Percentiles rank a stretch among this genome's conserved stretches.
phyloP scores from a whole-genome alignment of 2,329 filamentous ascomycete genomes.

The Daldinia eschscholtzii region DNA sequence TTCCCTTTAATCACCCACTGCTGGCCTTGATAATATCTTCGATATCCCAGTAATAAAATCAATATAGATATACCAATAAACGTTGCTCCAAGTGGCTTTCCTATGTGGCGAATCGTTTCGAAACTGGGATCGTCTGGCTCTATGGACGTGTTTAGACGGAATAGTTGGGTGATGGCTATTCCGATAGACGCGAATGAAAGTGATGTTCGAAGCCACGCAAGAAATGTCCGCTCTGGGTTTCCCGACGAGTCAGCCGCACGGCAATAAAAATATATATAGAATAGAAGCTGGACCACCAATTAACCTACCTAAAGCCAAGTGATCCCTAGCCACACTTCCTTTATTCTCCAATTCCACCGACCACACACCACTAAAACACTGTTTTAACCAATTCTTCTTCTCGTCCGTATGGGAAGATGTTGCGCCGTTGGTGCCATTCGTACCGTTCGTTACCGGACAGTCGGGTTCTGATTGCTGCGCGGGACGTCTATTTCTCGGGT shows the following conservation, averaged over 20 bases:
- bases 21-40: conserved; percentile 82
- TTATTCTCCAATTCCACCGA: conserved; percentile 87
- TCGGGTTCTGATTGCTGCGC: conserved; percentile 39
- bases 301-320: conserved; percentile 78
- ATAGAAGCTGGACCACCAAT: not conserved
- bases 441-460: conserved; percentile 39
- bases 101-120: conserved; percentile 70
- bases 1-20: conserved; percentile 84
- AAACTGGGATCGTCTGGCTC: conserved; percentile 55
- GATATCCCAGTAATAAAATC: conserved; percentile 80
- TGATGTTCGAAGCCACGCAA: conserved; percentile 86
- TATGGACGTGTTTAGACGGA: conserved; percentile 81
- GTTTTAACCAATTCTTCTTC: conserved; percentile 65
- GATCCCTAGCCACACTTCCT: conserved; percentile 84
- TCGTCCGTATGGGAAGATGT: conserved; percentile 41
- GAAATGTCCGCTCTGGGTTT: conserved; percentile 80
- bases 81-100: conserved; percentile 80
- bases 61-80: conserved; percentile 83
- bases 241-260: conserved; percentile 30
- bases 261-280: not conserved
- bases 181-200: conserved; percentile 86
- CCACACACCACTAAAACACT: conserved; percentile 62
- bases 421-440: conserved; percentile 28
- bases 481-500: conserved; percentile 42
- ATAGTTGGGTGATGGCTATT: conserved; percentile 86